Conservation (phyloP, 768 basidiomycete species). For the Chalciporus chontae region DNA sequence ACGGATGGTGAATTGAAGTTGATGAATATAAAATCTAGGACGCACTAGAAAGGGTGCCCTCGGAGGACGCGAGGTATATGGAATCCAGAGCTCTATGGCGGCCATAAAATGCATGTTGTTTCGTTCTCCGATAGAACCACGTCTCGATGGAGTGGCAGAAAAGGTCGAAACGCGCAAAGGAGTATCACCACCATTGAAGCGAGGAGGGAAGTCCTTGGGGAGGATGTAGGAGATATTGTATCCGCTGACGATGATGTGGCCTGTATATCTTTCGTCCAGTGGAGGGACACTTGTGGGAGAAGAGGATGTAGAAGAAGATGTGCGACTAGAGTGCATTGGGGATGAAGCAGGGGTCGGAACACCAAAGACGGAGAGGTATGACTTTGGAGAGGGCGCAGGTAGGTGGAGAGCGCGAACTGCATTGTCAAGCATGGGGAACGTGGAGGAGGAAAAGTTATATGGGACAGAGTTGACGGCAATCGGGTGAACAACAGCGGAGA, state of each 20-base stretch:
- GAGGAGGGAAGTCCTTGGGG: conserved; percentile 58
- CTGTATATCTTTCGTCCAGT: conserved; percentile 66
- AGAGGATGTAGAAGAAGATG: conserved; percentile 35
- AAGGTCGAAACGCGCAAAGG: conserved; percentile 21
- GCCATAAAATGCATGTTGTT: conserved; percentile 74
- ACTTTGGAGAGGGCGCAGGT: conserved; percentile 54
- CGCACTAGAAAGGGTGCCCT: conserved; percentile 71
- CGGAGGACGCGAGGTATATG: conserved; percentile 64
- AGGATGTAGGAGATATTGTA: conserved; percentile 76
- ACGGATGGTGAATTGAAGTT: conserved; percentile 7
- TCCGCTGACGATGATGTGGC: conserved; percentile 71
- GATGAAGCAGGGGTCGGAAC: conserved; percentile 34
- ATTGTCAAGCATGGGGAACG: conserved; percentile 60
- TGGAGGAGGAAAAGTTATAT: conserved; percentile 66
- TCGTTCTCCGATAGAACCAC: conserved; percentile 54
- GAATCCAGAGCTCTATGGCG: conserved; percentile 73
- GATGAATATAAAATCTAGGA: not conserved
- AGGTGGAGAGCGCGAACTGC: conserved; percentile 69
- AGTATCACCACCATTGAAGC: conserved; percentile 24
- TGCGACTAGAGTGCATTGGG: conserved; percentile 30
- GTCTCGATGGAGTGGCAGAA: conserved; percentile 37
- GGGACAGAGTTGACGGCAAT: conserved; percentile 67
- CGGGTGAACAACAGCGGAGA: conserved; percentile 73
- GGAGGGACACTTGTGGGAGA: conserved; percentile 33
- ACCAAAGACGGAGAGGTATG: conserved; percentile 58